Conservation (phyloP, 2,329 filamentous ascomycete species). For the Fusarium hostae region DNA sequence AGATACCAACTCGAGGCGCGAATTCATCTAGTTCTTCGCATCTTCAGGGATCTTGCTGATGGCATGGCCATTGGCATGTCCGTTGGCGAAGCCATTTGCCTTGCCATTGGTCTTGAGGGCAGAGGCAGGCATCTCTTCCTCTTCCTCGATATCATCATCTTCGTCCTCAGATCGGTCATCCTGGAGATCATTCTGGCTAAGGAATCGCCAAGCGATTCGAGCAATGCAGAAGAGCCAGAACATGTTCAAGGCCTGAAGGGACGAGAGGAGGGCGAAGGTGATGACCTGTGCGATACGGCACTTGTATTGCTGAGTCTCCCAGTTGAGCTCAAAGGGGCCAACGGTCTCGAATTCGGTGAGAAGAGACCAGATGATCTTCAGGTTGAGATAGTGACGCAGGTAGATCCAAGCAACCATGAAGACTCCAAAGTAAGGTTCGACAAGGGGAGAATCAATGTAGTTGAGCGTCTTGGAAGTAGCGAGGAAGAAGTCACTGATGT, state of each 20-base stretch:
- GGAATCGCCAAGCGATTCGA: constrained; percentile 77
- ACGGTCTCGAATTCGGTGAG: constrained; percentile 80
- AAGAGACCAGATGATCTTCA: constrained; percentile 79
- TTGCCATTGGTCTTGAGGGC: constrained; percentile 39
- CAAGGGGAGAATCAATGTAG: constrained; percentile 83
- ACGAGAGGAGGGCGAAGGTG: constrained; percentile 70
- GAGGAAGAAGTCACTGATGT: constrained; percentile 95
- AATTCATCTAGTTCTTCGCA: constrained; percentile 28
- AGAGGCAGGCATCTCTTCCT: constrained; percentile 54
- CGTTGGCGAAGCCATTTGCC: constrained; percentile 27
- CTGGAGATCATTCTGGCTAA: constrained; percentile 68
- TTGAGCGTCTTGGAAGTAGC: constrained; percentile 93
- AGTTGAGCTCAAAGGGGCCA: constrained; percentile 80
- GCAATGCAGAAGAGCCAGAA: constrained; percentile 86
- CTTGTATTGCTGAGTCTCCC: constrained; percentile 82
- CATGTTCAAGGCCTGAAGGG: constrained; percentile 79
- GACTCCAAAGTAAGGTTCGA: constrained; percentile 83
- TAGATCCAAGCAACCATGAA: constrained; percentile 92
- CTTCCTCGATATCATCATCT: constrained; percentile 63
- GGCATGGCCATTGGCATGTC: constrained; percentile 21
- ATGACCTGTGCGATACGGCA: constrained; percentile 76
- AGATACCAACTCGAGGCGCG: background rate
- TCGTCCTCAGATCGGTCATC: constrained; percentile 79
- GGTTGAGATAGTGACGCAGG: constrained; percentile 85
- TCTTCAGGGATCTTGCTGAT: constrained; percentile 33